Evolutionary conservation across 1,139 yeast genomes (phyloP).

Genomic region (Debaryomycetaceae sp.): DNA sequence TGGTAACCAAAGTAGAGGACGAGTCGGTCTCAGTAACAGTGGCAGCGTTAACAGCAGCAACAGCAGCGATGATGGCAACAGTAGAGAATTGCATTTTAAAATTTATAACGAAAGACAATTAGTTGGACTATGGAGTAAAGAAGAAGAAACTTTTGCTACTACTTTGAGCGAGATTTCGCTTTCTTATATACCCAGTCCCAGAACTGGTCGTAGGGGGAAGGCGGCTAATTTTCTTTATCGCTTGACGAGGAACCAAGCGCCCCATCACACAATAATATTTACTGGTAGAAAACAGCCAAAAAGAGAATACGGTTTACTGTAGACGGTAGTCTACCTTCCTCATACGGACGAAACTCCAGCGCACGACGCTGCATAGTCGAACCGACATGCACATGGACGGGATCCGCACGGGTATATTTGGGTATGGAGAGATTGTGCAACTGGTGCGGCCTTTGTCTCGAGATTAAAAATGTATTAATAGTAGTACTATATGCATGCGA

Average conservation of each 20-base stretch:
- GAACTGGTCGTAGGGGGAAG: background rate
- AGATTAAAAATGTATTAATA: background rate
- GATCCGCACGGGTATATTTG: background rate
- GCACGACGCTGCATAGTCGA: background rate
- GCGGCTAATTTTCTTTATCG: background rate
- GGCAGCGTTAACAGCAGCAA: conserved; percentile 32
- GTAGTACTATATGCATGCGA: too few species aligned
- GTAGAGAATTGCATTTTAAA: conserved; percentile 43
- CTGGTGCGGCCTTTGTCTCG: background rate
- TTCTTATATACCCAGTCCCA: background rate
- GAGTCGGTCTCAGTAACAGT: conserved; percentile 31
- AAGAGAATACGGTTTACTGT: background rate
- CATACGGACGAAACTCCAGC: background rate
- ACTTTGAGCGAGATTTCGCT: background rate
- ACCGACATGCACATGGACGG: background rate
- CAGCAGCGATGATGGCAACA: conserved; percentile 44
- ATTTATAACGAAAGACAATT: conserved; percentile 25
- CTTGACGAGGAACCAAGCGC: background rate
- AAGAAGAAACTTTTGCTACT: conserved; percentile 4
- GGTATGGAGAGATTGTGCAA: background rate
- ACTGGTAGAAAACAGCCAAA: background rate
- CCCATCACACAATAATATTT: background rate
- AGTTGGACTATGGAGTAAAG: conserved; percentile 18
- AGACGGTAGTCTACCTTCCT: background rate
- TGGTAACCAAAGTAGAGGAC: conserved; percentile 32